These are phyloP conservation scores for Scheffersomyces amazonensis DNA, from an alignment of 805 yeast species.

Conservation along the genomic window DNA sequence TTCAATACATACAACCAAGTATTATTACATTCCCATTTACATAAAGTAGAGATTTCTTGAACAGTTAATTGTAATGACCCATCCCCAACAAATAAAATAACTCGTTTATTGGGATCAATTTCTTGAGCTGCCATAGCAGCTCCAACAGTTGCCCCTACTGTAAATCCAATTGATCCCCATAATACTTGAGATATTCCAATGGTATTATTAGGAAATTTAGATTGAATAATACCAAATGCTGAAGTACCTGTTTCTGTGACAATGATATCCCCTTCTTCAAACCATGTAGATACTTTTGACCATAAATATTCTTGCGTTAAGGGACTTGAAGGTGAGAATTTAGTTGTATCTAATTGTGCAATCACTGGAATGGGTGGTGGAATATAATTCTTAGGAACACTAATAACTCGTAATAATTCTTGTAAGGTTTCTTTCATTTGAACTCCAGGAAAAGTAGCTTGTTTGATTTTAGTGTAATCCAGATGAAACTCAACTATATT, in stretches of 20 bases:
- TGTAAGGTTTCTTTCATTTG: slow-evolving; percentile 55
- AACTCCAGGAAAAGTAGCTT: slow-evolving; percentile 68
- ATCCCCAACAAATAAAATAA: slow-evolving; percentile 68
- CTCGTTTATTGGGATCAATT: slow-evolving; percentile 59
- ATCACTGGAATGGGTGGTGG: slow-evolving; percentile 57
- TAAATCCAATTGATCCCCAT: slow-evolving; percentile 76
- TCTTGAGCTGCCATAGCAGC: slow-evolving; percentile 71
- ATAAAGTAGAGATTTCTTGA: slow-evolving; percentile 69
- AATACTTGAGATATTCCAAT: slow-evolving; percentile 71
- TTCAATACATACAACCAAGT: slow-evolving; percentile 70
- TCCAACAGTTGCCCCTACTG: slow-evolving; percentile 67
- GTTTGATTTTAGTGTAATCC: slow-evolving; percentile 66
- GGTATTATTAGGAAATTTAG: slow-evolving; percentile 61
- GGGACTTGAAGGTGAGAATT: slow-evolving; percentile 24
- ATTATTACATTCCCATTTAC: slow-evolving; percentile 58
- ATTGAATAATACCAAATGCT: slow-evolving; percentile 68
- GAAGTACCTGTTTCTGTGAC: slow-evolving; percentile 78
- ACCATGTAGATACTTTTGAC: slow-evolving; percentile 62
- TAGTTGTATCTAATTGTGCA: slow-evolving; percentile 39
- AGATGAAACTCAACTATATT: slow-evolving; percentile 79
- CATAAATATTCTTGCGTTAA: slow-evolving; percentile 67
- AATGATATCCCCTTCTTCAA: slow-evolving; percentile 64
- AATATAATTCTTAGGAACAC: slow-evolving; percentile 36
- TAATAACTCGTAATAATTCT: slow-evolving; percentile 27
- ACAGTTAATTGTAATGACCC: slow-evolving; percentile 76